Evolutionary conservation across 176 grass and related monocot species (phyloP), one percentile per base, ranked within the genome.

Genomic region (Saccharum spontaneum): DNA sequence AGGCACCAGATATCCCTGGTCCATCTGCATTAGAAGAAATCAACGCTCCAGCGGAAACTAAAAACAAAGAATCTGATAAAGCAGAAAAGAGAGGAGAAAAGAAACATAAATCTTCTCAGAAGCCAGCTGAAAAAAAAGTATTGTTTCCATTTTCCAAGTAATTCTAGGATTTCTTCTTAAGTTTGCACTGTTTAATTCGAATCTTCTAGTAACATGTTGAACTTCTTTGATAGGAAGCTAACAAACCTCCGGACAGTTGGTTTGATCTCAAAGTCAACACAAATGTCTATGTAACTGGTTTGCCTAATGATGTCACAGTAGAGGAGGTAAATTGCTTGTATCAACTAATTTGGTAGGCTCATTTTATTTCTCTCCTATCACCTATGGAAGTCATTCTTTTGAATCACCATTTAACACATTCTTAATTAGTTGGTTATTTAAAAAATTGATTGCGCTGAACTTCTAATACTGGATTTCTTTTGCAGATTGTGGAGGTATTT

Each of bases 191-290:
- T 33, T 26, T 79, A 67, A 30, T 20, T 86, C 17, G 63, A 31
- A 16, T 33, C 16, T 69, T 70, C 26, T 50, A 16, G 45, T 69
- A n/a, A 80, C 26, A 68, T 41, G 8, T 17, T 43, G 17, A 8
- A 26, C 14, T 88, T 72, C 5, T 44, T 50, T 80, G 44, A 36
- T 83, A 96, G 93, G 97, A 96, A 92, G 86, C 91, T 81, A 89
- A 99, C 79, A 99, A 99, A 87, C 93, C 97, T 71, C 93, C 93
- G 69, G 91, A 96, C 17, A 90, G 88, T 87, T 99, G 93, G 97
- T 99, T 99, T 94, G 91, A 94, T 72, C 88, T 99, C 60, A 99
- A 96, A 85, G 91, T 99, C 66, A 99, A 99, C 76, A 98, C 93
- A 34, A 78, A 98, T 90, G 90, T 98, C 70, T 96, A 98, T 69